A percentile compares a stretch with the other conserved stretches of the same genome.
phyloP scores from a whole-genome alignment of 1,284 basidiomycete genomes.

The Fomes fomentarius region DNA sequence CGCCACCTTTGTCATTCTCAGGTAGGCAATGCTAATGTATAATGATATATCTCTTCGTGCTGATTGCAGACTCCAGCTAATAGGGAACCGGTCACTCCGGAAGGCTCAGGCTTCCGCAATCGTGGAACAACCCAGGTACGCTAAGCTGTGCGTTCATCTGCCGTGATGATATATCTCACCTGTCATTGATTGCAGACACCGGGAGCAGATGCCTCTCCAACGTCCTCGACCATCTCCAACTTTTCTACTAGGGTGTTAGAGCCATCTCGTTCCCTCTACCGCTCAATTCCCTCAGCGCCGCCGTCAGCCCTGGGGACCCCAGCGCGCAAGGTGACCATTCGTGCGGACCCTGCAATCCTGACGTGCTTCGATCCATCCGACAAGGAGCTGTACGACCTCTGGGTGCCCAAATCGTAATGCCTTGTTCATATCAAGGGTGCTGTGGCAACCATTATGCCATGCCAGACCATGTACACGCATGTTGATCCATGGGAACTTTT shows the following conservation, averaged over 20 bases:
- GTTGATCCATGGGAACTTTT: too few species aligned
- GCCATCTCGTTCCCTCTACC: constrained; percentile 19
- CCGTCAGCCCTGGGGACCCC: constrained; percentile 33
- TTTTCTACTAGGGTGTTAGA: constrained; percentile 18
- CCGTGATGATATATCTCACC: too few species aligned
- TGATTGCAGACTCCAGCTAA: not conserved
- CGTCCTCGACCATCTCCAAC: constrained; percentile 27
- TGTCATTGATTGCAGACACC: not conserved
- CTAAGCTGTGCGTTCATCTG: not conserved
- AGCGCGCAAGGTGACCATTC: constrained; percentile 49
- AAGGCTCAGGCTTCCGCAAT: constrained; percentile 16
- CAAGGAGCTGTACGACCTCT: constrained; percentile 73
- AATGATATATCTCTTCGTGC: not conserved
- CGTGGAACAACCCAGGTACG: constrained; percentile 14
- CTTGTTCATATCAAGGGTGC: not conserved
- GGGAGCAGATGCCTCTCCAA: constrained; percentile 24
- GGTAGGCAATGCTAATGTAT: constrained; percentile 1
- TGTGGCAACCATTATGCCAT: not conserved
- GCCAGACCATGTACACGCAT: not conserved
- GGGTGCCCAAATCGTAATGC: constrained; percentile 54
- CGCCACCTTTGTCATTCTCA: constrained; percentile 11
- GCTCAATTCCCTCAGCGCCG: constrained; percentile 19
- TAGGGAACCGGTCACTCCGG: constrained; percentile 17
- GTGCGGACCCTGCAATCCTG: constrained; percentile 62
- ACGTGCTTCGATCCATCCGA: constrained; percentile 76